Percentiles rank a stretch among this genome's conserved stretches.
These are phyloP conservation scores for Dactylellina leptospora DNA, from an alignment of 2,329 filamentous ascomycete genomes.

Conservation along the genomic window DNA sequence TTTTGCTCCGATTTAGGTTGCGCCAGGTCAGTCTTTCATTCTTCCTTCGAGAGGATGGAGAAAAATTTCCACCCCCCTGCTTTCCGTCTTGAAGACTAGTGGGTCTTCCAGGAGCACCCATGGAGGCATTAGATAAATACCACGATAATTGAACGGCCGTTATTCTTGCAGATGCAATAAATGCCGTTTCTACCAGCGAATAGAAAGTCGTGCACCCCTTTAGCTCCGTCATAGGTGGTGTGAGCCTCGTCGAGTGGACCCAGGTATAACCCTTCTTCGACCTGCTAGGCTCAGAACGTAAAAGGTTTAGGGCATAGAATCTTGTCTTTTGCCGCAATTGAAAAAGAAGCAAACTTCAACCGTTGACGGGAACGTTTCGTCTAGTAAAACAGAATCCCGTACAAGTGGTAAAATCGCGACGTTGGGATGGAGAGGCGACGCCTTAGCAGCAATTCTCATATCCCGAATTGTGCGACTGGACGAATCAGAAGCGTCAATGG, in stretches of 20 bases:
- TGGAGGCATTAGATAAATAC: constrained; percentile 10
- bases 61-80: constrained; percentile 5
- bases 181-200: constrained; percentile 26
- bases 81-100: constrained; percentile 16
- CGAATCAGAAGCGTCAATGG: constrained; percentile 22
- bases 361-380: constrained; percentile 13
- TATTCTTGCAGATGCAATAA: constrained; percentile 26
- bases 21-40: background rate
- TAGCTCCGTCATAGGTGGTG: constrained; percentile 13
- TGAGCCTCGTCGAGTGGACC: background rate
- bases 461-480: constrained; percentile 13
- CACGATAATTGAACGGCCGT: constrained; percentile 25
- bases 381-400: too few relatives aligned
- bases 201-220: constrained; percentile 12
- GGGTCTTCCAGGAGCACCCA: constrained; percentile 26
- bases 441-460: constrained; percentile 2
- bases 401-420: background rate
- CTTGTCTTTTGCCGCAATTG: constrained; percentile 34
- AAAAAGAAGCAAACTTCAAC: constrained; percentile 15
- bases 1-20: constrained; percentile 21
- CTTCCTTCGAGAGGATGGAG: background rate
- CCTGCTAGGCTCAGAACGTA: too few relatives aligned
- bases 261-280: constrained; percentile 8
- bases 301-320: background rate
- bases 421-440: background rate